Conservation (phyloP, 2,329 filamentous ascomycete species). For the Byssothecium circinans region DNA sequence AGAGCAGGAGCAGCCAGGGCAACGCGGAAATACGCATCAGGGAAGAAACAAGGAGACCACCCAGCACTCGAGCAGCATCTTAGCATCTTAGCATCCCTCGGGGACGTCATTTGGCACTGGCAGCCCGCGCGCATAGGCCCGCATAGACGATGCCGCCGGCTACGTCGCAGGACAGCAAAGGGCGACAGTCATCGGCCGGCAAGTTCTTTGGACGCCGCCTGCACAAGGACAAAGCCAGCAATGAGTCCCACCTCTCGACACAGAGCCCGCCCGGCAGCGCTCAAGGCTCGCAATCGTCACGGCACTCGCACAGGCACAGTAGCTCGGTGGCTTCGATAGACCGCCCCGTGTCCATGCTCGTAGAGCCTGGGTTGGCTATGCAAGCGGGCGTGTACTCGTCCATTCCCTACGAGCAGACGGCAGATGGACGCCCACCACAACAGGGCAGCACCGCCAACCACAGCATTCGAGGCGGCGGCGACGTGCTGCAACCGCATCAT, state of each 20-base stretch:
- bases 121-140: slow-evolving; percentile 4
- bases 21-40: not conserved
- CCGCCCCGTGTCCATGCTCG: slow-evolving; percentile 63
- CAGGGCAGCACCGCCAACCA: slow-evolving; percentile 60
- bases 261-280: slow-evolving; percentile 65
- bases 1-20: not conserved
- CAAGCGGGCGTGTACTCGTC: slow-evolving; percentile 82
- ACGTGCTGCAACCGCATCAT: slow-evolving; percentile 75
- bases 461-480: slow-evolving; percentile 49
- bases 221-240: slow-evolving; percentile 61
- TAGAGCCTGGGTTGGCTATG: slow-evolving; percentile 65
- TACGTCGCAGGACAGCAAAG: slow-evolving; percentile 60
- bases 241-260: slow-evolving; percentile 57
- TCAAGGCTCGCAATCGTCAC: slow-evolving; percentile 69
- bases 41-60: too few species aligned
- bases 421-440: slow-evolving; percentile 69
- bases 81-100: too few species aligned
- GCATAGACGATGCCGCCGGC: slow-evolving; percentile 49
- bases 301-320: slow-evolving; percentile 59
- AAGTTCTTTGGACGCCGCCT: slow-evolving; percentile 82
- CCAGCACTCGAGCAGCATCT: too few species aligned
- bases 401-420: slow-evolving; percentile 77
- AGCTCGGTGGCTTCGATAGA: slow-evolving; percentile 64
- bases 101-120: too few species aligned
- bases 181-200: slow-evolving; percentile 73